A percentile compares a stretch with the other conserved stretches of the same genome.
These are phyloP conservation scores for Pseudopyrenochaeta lycopersici DNA, from an alignment of 2,329 filamentous ascomycete genomes.

Conservation along the genomic window DNA sequence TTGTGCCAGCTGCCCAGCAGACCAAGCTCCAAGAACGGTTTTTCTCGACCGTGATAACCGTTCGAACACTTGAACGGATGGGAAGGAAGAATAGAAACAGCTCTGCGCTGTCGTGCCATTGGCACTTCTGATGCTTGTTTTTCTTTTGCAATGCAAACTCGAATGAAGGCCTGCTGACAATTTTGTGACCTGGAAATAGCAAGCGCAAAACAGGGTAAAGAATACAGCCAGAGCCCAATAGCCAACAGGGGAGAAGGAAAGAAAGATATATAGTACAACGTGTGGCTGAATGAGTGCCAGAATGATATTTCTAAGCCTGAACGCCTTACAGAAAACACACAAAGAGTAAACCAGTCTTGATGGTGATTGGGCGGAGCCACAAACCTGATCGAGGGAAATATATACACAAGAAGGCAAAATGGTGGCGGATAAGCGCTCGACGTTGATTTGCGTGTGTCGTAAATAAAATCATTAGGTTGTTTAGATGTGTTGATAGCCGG, in stretches of 20 bases:
- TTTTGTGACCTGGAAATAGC: constrained; percentile 21
- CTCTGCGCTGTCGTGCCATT: constrained; percentile 34
- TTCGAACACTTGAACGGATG: constrained; percentile 3
- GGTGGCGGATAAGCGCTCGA: constrained; percentile 8
- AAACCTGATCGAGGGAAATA: constrained; percentile 34
- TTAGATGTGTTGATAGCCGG: constrained; percentile 1
- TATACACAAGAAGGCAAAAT: constrained; percentile 42
- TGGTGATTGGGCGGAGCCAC: constrained; percentile 24
- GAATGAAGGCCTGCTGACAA: constrained; percentile 14
- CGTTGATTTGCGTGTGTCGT: constrained; percentile 17
- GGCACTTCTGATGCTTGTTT: constrained; percentile 26
- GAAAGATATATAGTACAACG: constrained; percentile 41
- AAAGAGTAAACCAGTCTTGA: constrained; percentile 20
- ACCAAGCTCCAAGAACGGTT: not conserved
- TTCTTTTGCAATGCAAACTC: constrained; percentile 2
- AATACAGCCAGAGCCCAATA: constrained; percentile 3
- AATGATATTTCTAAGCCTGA: constrained; percentile 39
- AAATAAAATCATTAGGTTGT: constrained; percentile 17
- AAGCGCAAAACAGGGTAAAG: constrained; percentile 6
- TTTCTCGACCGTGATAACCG: constrained; percentile 8
- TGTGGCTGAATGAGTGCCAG: constrained; percentile 42
- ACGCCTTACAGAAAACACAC: constrained; percentile 29
- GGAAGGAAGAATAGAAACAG: constrained; percentile 15
- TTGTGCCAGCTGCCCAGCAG: constrained; percentile 32
- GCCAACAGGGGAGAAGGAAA: constrained; percentile 6